phyloP scores from a whole-genome alignment of 345 rosid species.

The Mercurialis annua region DNA sequence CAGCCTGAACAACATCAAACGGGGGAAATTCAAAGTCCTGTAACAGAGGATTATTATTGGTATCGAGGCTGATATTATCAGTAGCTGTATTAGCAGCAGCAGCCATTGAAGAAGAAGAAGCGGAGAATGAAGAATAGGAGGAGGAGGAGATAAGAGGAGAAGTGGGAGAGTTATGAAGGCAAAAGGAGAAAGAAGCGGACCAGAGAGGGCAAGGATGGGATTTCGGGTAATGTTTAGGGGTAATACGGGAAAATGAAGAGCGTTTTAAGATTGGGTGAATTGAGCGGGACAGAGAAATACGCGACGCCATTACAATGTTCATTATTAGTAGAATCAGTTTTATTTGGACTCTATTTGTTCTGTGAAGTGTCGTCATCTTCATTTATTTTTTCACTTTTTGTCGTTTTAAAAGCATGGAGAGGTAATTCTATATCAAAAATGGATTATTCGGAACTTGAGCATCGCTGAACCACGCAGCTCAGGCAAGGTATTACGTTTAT shows the following conservation, averaged over 20 bases:
- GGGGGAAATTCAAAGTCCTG: conserved; percentile 75
- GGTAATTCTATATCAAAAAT: too few species aligned
- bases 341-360: neutral
- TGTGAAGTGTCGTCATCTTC: neutral
- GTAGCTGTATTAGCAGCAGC: conserved; percentile 17
- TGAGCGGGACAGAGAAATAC: conserved; percentile 41
- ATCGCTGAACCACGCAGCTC: too few species aligned
- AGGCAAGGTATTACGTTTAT: too few species aligned
- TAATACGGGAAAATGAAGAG: conserved; percentile 22
- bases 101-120: conserved; percentile 38
- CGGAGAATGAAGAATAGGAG: conserved; percentile 24
- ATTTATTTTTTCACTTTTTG: too few species aligned
- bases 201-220: conserved; percentile 46
- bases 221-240: conserved; percentile 32
- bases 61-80: conserved; percentile 23
- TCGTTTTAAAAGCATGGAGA: too few species aligned
- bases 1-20: conserved; percentile 56
- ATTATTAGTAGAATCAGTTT: neutral
- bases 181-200: conserved; percentile 50
- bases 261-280: conserved; percentile 32
- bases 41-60: conserved; percentile 60
- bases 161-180: conserved; percentile 13
- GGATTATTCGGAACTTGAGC: too few species aligned
- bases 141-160: conserved; percentile 2
- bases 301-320: conserved; percentile 33